Evolutionary conservation across 768 basidiomycete genomes (phyloP).

Genomic region (Ephemerocybe angulata): DNA sequence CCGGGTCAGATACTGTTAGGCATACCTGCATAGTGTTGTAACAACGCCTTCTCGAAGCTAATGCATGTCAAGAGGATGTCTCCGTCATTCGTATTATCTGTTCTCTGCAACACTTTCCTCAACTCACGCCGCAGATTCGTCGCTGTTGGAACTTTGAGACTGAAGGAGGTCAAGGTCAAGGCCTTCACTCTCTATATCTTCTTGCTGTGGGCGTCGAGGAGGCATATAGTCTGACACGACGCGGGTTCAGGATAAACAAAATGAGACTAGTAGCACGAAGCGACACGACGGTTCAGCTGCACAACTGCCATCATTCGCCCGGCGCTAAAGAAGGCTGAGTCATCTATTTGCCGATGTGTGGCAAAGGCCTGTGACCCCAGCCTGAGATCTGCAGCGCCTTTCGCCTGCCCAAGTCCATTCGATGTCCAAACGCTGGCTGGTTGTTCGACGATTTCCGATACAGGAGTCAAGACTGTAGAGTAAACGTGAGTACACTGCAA

Average conservation of each 20-base stretch:
- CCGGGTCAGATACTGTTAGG: neutral
- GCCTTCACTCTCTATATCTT: neutral
- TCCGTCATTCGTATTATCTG: too few species aligned
- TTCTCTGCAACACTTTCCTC: too few species aligned
- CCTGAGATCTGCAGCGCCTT: too few species aligned
- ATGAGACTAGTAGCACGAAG: too few species aligned
- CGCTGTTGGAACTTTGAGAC: slow-evolving; percentile 3
- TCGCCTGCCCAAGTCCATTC: too few species aligned
- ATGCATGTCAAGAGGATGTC: neutral
- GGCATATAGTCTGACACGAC: neutral
- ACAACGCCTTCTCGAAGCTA: neutral
- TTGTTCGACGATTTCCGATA: too few species aligned
- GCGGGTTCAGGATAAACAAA: neutral
- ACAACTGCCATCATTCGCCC: neutral
- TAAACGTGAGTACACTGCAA: too few species aligned
- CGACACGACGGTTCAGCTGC: neutral
- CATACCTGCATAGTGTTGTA: neutral
- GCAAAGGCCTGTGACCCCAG: too few species aligned
- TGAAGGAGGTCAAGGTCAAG: slow-evolving; percentile 3
- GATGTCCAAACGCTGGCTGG: too few species aligned
- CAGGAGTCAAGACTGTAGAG: too few species aligned
- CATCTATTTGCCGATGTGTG: too few species aligned
- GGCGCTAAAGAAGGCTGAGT: neutral
- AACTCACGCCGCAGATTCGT: slow-evolving; percentile 5
- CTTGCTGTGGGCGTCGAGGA: neutral